Conservation (phyloP, 169 alveolate genomes). For the Eimeria necatrix region DNA sequence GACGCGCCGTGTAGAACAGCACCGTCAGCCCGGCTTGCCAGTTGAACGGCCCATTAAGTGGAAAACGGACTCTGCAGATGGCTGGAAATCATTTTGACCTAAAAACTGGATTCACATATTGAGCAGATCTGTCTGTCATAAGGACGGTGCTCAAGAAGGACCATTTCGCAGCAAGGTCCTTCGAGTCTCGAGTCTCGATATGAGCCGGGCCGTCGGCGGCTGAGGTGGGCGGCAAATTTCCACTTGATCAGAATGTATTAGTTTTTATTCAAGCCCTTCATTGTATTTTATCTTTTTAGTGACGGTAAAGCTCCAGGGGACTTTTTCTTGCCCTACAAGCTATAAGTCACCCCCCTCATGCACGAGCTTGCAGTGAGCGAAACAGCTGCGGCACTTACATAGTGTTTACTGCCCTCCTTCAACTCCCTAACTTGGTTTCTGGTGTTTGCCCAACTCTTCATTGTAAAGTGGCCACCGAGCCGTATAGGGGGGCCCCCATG, state of each 20-base stretch:
- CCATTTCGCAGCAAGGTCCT: no score
- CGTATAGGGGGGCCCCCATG: not conserved
- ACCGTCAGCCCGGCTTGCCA: no score
- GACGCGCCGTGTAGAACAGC: no score
- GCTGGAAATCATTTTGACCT: no score
- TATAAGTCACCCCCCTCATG: constrained; percentile 23
- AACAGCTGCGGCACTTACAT: not conserved
- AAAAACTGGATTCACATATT: no score
- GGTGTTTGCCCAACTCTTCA: no score
- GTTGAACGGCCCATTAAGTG: no score
- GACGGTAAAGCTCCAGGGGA: not conserved
- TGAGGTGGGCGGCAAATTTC: not conserved
- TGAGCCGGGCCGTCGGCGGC: not conserved
- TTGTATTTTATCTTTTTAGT: not conserved
- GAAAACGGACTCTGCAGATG: no score
- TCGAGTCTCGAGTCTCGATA: constrained; percentile 13
- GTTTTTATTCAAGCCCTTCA: not conserved
- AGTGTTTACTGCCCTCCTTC: not conserved
- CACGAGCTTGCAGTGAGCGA: constrained; percentile 39
- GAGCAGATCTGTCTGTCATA: no score
- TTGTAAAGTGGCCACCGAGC: no score
- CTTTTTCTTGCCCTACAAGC: not conserved
- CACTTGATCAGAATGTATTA: not conserved
- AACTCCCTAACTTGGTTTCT: not conserved
- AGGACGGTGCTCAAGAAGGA: no score